A percentile compares a stretch with the other conserved stretches of the same genome.
Evolutionary conservation across 768 basidiomycete genomes (phyloP).

Genomic region (Pleurotus ostreatus): DNA sequence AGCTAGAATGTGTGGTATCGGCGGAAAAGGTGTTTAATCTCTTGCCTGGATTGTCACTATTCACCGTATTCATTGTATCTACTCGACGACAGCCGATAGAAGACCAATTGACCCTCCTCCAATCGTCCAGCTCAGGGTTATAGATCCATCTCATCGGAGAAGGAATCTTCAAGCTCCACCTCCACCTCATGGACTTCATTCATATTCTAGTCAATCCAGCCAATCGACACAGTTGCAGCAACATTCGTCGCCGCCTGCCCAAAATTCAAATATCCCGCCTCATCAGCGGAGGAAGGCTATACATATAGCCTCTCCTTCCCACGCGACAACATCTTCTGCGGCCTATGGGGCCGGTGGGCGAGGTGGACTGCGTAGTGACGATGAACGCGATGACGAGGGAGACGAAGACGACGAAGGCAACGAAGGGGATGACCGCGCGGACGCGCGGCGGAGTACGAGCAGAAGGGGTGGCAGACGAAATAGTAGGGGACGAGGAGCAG

Average conservation of each 20-base stretch:
- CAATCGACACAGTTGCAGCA: background rate
- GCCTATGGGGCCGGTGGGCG: too few species aligned
- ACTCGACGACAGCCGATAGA: conserved; percentile 66
- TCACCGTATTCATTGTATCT: background rate
- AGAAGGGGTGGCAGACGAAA: too few species aligned
- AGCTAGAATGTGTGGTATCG: conserved; percentile 86
- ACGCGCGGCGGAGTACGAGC: too few species aligned
- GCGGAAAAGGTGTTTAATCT: conserved; percentile 57
- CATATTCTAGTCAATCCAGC: too few species aligned
- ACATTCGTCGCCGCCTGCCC: background rate
- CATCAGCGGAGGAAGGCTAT: conserved; percentile 4
- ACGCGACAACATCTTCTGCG: too few species aligned
- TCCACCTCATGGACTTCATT: background rate
- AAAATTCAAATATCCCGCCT: conserved; percentile 1
- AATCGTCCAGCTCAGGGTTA: conserved; percentile 89
- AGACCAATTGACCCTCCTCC: conserved; percentile 95
- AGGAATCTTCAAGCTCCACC: background rate
- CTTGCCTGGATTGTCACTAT: background rate
- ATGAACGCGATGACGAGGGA: background rate
- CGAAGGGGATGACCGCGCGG: too few species aligned
- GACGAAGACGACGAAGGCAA: background rate
- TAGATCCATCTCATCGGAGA: conserved; percentile 47
- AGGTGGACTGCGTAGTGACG: too few species aligned
- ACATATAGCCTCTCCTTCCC: background rate
- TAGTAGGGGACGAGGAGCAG: too few species aligned